A percentile compares a stretch with the other conserved stretches of the same genome.
Conservation (phyloP, 257 asterid species). For the Fraxinus quadrangulata region DNA sequence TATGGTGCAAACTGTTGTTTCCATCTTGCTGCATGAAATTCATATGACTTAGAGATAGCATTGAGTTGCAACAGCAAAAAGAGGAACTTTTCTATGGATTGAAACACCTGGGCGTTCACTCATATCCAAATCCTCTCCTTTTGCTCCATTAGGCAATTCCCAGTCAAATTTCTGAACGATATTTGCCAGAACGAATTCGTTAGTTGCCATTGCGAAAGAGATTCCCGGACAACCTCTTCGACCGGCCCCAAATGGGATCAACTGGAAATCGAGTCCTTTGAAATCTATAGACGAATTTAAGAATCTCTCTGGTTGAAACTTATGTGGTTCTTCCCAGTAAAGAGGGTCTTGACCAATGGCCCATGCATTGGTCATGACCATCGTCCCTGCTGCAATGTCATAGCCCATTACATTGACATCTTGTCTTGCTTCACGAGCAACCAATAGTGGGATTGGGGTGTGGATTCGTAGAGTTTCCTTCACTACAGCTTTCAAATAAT, state of each 20-base stretch:
- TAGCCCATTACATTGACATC: conserved; percentile 23
- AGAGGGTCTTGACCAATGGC: conserved; percentile 37
- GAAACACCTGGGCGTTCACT: conserved; percentile 38
- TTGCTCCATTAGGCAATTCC: conserved; percentile 33
- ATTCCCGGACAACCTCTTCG: conserved; percentile 46
- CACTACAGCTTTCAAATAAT: conserved; percentile 17
- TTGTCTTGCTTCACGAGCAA: conserved; percentile 25
- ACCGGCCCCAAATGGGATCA: conserved; percentile 56
- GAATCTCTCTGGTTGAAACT: conserved; percentile 41
- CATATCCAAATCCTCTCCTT: conserved; percentile 43
- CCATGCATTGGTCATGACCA: conserved; percentile 29
- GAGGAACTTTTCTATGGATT: conserved; percentile 32
- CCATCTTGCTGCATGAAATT: background rate
- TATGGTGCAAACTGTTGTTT: background rate
- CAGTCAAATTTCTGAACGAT: conserved; percentile 42
- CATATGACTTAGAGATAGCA: background rate
- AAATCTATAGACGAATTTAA: conserved; percentile 27
- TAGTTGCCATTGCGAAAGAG: conserved; percentile 25
- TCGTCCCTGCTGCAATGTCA: conserved; percentile 20
- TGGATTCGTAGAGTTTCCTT: conserved; percentile 14
- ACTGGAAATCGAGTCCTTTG: conserved; percentile 39
- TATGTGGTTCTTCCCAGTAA: conserved; percentile 35
- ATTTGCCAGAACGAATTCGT: conserved; percentile 42
- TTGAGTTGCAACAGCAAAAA: conserved; percentile 33
- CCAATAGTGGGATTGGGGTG: conserved; percentile 18